Conservation (phyloP, 331 rosid genomes). For the Acacia concinna region DNA sequence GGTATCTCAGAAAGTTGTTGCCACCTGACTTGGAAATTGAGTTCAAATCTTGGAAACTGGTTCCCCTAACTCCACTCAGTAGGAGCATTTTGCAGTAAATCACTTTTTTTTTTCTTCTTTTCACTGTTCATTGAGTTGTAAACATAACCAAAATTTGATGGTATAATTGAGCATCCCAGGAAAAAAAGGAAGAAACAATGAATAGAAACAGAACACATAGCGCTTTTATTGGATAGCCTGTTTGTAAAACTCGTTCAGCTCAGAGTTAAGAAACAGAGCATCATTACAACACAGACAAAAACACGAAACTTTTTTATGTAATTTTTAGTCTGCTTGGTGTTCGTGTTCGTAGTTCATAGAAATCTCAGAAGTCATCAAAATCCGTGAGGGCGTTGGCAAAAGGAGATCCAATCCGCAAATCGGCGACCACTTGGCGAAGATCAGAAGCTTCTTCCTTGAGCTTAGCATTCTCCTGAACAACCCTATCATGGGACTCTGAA, state of each 20-base stretch:
- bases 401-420: slow-evolving; percentile 49
- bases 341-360: background rate
- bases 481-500: slow-evolving; percentile 62
- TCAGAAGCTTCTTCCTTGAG: slow-evolving; percentile 73
- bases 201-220: background rate
- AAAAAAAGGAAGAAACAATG: background rate
- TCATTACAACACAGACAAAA: background rate
- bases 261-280: background rate
- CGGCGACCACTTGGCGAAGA: slow-evolving; percentile 71
- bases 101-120: too few species aligned
- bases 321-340: slow-evolving; percentile 31
- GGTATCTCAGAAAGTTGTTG: too few species aligned
- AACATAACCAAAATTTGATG: background rate
- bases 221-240: background rate
- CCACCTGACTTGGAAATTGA: too few species aligned
- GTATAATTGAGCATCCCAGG: background rate
- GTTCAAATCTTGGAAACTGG: too few species aligned
- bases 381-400: slow-evolving; percentile 43
- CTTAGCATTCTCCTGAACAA: slow-evolving; percentile 60
- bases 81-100: too few species aligned
- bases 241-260: background rate
- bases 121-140: background rate
- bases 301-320: background rate
- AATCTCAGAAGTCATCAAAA: slow-evolving; percentile 36
- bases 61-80: too few species aligned